phyloP scores from a whole-genome alignment of 129 eudicot genomes.

The Lactuca saligna region DNA sequence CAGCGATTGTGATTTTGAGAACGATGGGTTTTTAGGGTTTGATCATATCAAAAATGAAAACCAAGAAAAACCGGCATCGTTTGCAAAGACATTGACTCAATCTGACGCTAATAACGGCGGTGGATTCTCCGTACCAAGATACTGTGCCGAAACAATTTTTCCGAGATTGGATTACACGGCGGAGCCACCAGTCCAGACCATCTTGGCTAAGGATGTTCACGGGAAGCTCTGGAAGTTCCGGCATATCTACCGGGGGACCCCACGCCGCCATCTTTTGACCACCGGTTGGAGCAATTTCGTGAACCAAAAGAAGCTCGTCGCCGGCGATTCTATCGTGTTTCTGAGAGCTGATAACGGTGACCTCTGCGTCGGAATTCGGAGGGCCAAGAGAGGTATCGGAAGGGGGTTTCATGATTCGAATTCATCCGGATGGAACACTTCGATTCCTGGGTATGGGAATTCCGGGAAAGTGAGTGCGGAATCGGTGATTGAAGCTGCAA shows the following conservation, averaged over 20 bases:
- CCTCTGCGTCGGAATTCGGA: constrained; percentile 75
- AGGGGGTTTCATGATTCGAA: constrained; percentile 51
- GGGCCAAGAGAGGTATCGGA: constrained; percentile 71
- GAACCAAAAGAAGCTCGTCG: constrained; percentile 85
- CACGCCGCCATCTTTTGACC: constrained; percentile 80
- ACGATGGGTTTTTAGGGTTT: constrained; percentile 45
- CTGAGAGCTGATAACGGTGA: constrained; percentile 80
- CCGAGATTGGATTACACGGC: constrained; percentile 82
- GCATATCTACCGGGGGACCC: constrained; percentile 89
- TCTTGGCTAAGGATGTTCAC: constrained; percentile 82
- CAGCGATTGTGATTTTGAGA: constrained; percentile 39
- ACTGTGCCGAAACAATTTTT: constrained; percentile 88
- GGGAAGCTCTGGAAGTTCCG: constrained; percentile 80
- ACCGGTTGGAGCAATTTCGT: constrained; percentile 96
- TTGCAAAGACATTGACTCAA: constrained; percentile 85
- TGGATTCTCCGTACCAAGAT: constrained; percentile 87
- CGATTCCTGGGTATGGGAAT: constrained; percentile 37
- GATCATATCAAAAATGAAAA: constrained; percentile 46
- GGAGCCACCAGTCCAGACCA: constrained; percentile 90
- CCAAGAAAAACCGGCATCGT: constrained; percentile 65
- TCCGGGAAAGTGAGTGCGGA: constrained; percentile 48
- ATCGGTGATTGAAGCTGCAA: constrained; percentile 66
- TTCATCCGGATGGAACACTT: constrained; percentile 66
- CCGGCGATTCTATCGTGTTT: constrained; percentile 89
- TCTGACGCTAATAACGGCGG: constrained; percentile 98